Percentiles rank a stretch among this genome's conserved stretches.
Conservation (phyloP, 2,329 filamentous ascomycete genomes). For the Davidsoniella eucalypti region DNA sequence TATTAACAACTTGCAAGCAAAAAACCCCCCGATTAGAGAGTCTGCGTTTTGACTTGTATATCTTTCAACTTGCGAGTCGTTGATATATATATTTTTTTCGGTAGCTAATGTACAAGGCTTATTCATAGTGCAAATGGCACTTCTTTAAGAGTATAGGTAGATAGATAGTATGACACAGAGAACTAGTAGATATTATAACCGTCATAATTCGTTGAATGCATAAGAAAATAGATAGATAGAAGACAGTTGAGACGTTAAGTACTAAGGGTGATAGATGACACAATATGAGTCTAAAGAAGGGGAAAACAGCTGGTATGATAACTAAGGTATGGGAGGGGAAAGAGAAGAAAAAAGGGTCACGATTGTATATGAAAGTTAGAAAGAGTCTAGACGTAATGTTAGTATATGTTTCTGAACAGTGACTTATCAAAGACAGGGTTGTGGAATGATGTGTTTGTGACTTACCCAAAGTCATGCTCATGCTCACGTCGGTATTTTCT, state of each 20-base stretch:
- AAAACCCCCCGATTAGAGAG: too few relatives aligned
- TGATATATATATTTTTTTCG: too few relatives aligned
- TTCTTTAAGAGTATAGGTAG: too few relatives aligned
- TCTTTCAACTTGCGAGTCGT: too few relatives aligned
- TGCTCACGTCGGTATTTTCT: constrained; percentile 71
- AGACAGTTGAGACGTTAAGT: background rate
- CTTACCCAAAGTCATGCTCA: constrained; percentile 57
- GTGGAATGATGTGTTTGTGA: background rate
- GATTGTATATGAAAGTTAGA: background rate
- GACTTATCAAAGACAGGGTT: background rate
- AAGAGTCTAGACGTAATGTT: constrained; percentile 6
- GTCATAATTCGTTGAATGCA: too few relatives aligned
- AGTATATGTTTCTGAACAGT: background rate
- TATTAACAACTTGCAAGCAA: too few relatives aligned
- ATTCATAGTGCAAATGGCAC: too few relatives aligned
- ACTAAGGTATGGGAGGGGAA: background rate
- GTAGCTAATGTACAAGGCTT: too few relatives aligned
- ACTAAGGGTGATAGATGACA: background rate
- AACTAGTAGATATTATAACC: too few relatives aligned
- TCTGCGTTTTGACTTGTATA: too few relatives aligned
- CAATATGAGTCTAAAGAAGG: background rate
- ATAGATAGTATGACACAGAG: too few relatives aligned
- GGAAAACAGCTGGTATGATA: background rate
- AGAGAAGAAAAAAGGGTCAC: background rate
- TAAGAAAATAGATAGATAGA: too few relatives aligned